These are phyloP conservation scores for Mortierella sp. DNA, from an alignment of 371 early-diverging fungal species.

Conservation along the genomic window DNA sequence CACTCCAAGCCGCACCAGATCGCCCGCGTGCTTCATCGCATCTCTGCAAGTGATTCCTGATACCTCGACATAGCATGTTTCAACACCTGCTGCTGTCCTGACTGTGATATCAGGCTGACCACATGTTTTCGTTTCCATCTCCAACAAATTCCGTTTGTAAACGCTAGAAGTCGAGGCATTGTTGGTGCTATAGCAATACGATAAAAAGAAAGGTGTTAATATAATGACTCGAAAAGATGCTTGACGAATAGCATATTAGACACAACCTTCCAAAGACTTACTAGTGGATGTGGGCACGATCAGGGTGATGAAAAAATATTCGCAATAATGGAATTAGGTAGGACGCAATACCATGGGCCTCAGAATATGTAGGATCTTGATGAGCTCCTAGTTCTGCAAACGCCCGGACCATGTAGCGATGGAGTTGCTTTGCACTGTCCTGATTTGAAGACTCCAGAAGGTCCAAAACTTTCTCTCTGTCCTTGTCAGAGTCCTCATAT, in stretches of 20 bases:
- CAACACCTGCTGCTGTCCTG: background rate
- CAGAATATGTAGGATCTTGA: background rate
- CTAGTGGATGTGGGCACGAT: background rate
- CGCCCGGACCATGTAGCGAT: slow-evolving; percentile 6
- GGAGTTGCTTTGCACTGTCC: background rate
- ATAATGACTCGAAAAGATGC: background rate
- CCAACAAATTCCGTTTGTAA: background rate
- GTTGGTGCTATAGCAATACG: slow-evolving; percentile 1
- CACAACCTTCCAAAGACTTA: background rate
- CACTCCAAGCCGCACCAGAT: background rate
- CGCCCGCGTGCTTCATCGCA: background rate
- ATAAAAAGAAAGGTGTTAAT: background rate
- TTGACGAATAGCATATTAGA: background rate
- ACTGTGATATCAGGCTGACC: slow-evolving; percentile 2
- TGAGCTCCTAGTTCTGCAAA: slow-evolving; percentile 3
- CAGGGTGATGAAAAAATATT: background rate
- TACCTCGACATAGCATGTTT: background rate
- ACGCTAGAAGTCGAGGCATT: background rate
- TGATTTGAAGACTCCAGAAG: background rate
- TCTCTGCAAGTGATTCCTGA: background rate
- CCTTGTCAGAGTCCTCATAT: background rate
- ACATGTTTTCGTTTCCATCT: slow-evolving; percentile 1
- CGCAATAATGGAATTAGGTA: background rate
- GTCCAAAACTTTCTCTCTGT: slow-evolving; percentile 1
- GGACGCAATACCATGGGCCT: background rate